phyloP scores from a whole-genome alignment of 2,329 filamentous ascomycete genomes.

The Ascochyta fabae region DNA sequence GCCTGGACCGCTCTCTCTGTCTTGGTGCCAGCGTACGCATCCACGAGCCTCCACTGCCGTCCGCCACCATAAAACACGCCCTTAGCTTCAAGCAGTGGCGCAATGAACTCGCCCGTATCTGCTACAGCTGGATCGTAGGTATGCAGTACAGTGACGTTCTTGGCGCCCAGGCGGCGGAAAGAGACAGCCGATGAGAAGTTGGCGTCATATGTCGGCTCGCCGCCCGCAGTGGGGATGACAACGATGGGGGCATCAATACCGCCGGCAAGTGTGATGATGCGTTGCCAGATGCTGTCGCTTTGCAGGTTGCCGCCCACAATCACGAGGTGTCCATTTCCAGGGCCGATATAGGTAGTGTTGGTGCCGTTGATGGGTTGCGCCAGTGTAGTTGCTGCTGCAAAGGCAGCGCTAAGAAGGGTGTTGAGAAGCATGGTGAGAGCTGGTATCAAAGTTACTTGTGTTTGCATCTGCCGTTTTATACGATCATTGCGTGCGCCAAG shows the following conservation, averaged over 20 bases:
- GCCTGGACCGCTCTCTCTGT: constrained; percentile 28
- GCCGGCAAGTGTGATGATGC: constrained; percentile 35
- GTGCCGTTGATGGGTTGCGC: constrained; percentile 21
- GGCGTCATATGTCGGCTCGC: constrained; percentile 27
- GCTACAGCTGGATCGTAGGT: constrained; percentile 34
- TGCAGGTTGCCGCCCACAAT: constrained; percentile 36
- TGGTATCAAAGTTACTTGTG: neutral
- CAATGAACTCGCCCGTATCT: constrained; percentile 31
- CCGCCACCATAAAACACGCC: constrained; percentile 35
- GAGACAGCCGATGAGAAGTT: constrained; percentile 29
- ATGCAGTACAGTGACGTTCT: constrained; percentile 33
- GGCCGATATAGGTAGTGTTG: constrained; percentile 30
- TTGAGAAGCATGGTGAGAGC: constrained; percentile 17
- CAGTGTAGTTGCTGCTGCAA: constrained; percentile 11
- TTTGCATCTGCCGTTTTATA: neutral
- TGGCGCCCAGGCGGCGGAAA: constrained; percentile 27
- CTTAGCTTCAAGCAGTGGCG: constrained; percentile 26
- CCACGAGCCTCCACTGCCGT: constrained; percentile 34
- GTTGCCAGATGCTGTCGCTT: constrained; percentile 32
- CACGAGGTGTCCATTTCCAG: constrained; percentile 31
- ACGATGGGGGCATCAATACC: constrained; percentile 30
- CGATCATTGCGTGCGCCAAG: neutral
- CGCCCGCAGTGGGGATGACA: constrained; percentile 34
- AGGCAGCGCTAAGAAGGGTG: constrained; percentile 3
- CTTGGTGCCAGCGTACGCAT: constrained; percentile 35